Conservation (phyloP, 768 basidiomycete genomes). For the Porphyrellus cyaneotinctus region DNA sequence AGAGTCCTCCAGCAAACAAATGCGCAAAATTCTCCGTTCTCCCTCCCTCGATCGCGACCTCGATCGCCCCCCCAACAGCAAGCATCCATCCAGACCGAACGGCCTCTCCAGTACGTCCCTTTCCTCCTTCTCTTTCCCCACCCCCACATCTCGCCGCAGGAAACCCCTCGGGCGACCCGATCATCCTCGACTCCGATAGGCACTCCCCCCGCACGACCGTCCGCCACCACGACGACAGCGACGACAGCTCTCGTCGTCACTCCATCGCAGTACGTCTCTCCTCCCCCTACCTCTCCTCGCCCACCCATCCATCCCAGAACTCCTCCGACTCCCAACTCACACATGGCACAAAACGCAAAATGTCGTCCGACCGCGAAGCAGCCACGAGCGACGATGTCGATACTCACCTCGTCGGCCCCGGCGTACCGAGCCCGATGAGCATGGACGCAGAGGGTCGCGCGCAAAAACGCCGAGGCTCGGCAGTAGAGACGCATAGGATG, state of each 20-base stretch:
- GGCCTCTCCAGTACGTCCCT: constrained; percentile 22
- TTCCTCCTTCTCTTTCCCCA: constrained; percentile 7
- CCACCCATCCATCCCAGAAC: constrained; percentile 20
- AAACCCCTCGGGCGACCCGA: constrained; percentile 18
- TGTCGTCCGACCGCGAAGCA: constrained; percentile 61
- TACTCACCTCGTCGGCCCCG: constrained; percentile 63
- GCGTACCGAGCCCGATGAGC: constrained; percentile 56
- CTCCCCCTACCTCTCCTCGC: not conserved
- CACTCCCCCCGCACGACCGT: constrained; percentile 25
- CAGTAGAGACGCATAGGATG: constrained; percentile 73
- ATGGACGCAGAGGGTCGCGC: constrained; percentile 63
- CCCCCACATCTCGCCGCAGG: constrained; percentile 23
- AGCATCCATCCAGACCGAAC: constrained; percentile 19
- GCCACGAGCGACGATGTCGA: constrained; percentile 62
- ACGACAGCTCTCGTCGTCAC: constrained; percentile 66
- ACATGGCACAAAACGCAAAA: constrained; percentile 79
- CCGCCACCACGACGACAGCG: constrained; percentile 49
- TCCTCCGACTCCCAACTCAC: constrained; percentile 40
- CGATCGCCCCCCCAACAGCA: constrained; percentile 17
- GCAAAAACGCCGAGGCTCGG: constrained; percentile 79
- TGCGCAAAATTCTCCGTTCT: constrained; percentile 58
- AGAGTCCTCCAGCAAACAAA: constrained; percentile 35
- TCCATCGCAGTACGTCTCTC: constrained; percentile 57
- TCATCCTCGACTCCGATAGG: constrained; percentile 27
- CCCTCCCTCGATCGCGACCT: constrained; percentile 46